Conservation (phyloP, 2,329 filamentous ascomycete species). For the Talaromyces verruculosus region DNA sequence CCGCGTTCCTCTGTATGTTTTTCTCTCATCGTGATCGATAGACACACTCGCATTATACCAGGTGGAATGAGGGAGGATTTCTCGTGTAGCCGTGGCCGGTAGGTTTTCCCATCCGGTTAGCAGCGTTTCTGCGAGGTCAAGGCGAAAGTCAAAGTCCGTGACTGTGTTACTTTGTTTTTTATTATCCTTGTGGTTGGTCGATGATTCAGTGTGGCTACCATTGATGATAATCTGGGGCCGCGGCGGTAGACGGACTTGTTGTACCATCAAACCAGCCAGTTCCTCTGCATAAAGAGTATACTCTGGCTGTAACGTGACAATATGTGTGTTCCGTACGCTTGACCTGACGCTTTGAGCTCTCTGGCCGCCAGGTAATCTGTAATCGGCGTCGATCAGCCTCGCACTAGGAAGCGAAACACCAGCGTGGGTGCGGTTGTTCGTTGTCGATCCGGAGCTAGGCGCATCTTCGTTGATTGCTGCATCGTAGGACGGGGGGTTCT, state of each 20-base stretch:
- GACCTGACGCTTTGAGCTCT: neutral
- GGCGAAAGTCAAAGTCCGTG: slow-evolving; percentile 33
- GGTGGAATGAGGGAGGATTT: neutral
- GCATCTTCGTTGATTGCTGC: slow-evolving; percentile 3
- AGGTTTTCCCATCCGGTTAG: slow-evolving; percentile 22
- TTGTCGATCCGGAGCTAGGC: neutral
- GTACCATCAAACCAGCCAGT: slow-evolving; percentile 49
- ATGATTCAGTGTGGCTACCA: slow-evolving; percentile 54
- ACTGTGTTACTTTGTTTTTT: slow-evolving; percentile 27
- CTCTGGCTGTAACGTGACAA: slow-evolving; percentile 40
- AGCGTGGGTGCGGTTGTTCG: neutral
- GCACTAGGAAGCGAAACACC: neutral
- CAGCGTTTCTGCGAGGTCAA: slow-evolving; percentile 28
- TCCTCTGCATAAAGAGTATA: slow-evolving; percentile 49
- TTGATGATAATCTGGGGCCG: slow-evolving; percentile 55
- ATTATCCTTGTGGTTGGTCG: slow-evolving; percentile 25
- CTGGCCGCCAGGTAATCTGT: slow-evolving; percentile 9
- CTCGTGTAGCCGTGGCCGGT: neutral
- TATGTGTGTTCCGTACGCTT: slow-evolving; percentile 18
- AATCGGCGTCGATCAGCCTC: slow-evolving; percentile 13
- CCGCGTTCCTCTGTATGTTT: slow-evolving; percentile 32
- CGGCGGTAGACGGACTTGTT: slow-evolving; percentile 52
- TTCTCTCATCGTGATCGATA: slow-evolving; percentile 27
- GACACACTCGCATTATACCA: slow-evolving; percentile 26
- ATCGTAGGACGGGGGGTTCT: slow-evolving; percentile 19